Base-by-base conservation (phyloP, 306 rosid species). In the Corylus avellana region DNA sequence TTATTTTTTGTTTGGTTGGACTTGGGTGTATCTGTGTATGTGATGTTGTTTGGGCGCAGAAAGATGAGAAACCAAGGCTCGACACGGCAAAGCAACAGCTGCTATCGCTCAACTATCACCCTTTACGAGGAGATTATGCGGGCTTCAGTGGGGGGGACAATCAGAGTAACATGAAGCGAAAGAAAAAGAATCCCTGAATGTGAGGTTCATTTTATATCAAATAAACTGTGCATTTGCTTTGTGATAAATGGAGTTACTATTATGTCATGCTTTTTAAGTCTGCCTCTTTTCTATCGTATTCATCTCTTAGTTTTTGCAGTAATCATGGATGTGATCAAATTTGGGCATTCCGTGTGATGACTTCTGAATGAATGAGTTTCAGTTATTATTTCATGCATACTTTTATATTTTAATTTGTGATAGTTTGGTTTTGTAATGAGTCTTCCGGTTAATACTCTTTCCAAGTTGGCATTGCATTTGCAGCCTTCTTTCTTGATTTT, bases 81-180 rank as follows among this genome's bases (percentile, higher is more conserved):
- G 80, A 68, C 75, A 57, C 17, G 62, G 95, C 87, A 17, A 88
- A 88, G 67, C 89, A 91, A 77, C 97, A 94, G 84, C 78, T 91
- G 25, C 75, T 11, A 27, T 84, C 91, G 18, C 76, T 92, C 84
- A 88, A 62, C 25, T 92, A 94, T 90, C 89, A 92, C 80, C 98
- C 98, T 83, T 70, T 92, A 25, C 61, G 27, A 77, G 85, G 27
- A 77, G 85, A 80, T 81, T 68, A 42, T 32, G 84, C 58, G 73
- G 77, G 54, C 63, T 20, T 39, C 5, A 49, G 80, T 67, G 59
- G 73, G 17, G 42, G 57, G 72, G 86, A 75, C 22, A 81, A 27
- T 49, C 87, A 75, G 56, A 69, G 51, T 49, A 49, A 25, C n/a
- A 0, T 76, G 79, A 85, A 73, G 85, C 29, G 46, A 14, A 94